Evolutionary conservation across 805 yeast genomes (phyloP), one percentile per base, ranked within the genome.

Genomic region (Candida chauliodis): DNA sequence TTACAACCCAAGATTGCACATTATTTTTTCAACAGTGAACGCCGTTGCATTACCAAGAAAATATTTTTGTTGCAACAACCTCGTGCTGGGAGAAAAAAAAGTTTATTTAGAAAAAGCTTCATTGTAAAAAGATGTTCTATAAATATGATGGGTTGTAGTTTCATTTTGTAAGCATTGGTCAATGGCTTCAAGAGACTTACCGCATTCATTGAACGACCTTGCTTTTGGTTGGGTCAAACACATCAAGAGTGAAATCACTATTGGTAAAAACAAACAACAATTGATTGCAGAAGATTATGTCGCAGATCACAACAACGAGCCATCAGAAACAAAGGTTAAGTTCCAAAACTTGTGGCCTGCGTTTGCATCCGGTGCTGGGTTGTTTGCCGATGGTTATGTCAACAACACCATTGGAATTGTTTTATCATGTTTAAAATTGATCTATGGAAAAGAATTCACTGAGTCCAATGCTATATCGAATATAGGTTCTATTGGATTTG

Each of bases 381-480:
- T 90, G 31, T 89, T 90, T 62, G 82, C 95, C 25, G 98, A 91
- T 62, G 97, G 97, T 37, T 90, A 89, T 57, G 83, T 87, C 44
- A 89, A 89, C 59, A 87, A 86, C 63, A 80, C 93, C 38, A 84
- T 87, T 41, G 76, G 86, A 42, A 75, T 93, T 8, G 95, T 84
- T 13, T 72, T 81, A 24, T 78, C 89, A 13, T 80, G 90, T 66
- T 69, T 90, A 46, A 58, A 73, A n/a, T 63, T 55, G 2, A 67
- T 90, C 27, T 90, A 90, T 56, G 87, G 87, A 21, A 56, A 59
- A 0, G 76, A 73, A 48, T 82, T 82, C 53, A 58, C 77, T 3
- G 47, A 70, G 5, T 85, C 95, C 0, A 57, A 59, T 28, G 96
- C 96, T 22, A 76, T 84, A 40, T 73, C 79, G 45, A 88, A 89